These are phyloP conservation scores for Fusarium sororula DNA, from an alignment of 2,329 filamentous ascomycete genomes.

Conservation along the genomic window DNA sequence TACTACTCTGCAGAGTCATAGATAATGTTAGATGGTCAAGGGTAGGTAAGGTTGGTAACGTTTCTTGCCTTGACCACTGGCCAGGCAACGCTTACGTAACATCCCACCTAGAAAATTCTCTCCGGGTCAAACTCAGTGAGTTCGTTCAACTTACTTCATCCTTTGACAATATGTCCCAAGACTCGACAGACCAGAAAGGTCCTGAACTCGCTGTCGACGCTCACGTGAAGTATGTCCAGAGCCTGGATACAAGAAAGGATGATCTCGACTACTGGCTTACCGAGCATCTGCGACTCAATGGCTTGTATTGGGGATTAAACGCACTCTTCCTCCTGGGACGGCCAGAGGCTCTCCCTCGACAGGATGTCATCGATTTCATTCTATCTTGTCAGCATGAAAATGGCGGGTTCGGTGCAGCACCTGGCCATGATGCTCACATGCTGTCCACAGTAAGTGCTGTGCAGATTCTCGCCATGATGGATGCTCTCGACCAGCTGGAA, in stretches of 20 bases:
- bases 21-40: background rate
- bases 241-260: conserved; percentile 89
- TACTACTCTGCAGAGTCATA: background rate
- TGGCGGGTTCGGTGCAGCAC: conserved; percentile 93
- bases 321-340: conserved; percentile 85
- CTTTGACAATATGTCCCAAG: conserved; percentile 45
- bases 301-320: conserved; percentile 95
- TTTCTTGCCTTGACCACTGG: background rate
- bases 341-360: conserved; percentile 82
- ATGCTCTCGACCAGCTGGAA: conserved; percentile 87
- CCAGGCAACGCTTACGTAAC: conserved; percentile 33
- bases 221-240: conserved; percentile 93
- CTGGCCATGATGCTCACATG: conserved; percentile 95
- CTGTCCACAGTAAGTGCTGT: conserved; percentile 95
- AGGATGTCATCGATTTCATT: conserved; percentile 89
- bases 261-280: conserved; percentile 98
- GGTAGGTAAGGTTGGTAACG: background rate
- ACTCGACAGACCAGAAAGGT: conserved; percentile 46
- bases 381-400: conserved; percentile 89
- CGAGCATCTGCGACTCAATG: conserved; percentile 93
- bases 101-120: conserved; percentile 23
- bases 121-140: conserved; percentile 8
- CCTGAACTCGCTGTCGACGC: conserved; percentile 60
- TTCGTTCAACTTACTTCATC: conserved; percentile 2
- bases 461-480: conserved; percentile 87